These are phyloP conservation scores for Pseudogymnoascus sp. DNA, from an alignment of 2,329 filamentous ascomycete species.

Conservation along the genomic window DNA sequence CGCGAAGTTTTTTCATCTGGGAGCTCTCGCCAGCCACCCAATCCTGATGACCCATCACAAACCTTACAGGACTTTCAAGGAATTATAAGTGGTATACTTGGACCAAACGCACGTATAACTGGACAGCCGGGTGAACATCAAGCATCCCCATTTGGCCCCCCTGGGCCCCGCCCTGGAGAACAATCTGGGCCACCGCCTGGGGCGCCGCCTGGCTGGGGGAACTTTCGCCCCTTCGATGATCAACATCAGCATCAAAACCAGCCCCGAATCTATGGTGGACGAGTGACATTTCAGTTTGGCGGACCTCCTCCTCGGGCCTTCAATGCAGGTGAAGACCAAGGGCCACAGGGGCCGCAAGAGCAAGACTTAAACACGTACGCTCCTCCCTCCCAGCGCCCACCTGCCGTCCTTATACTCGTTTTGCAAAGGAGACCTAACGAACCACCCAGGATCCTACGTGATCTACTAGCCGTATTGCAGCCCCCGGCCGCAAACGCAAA, in stretches of 20 bases:
- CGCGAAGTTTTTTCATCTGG: background rate
- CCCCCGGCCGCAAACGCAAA: background rate
- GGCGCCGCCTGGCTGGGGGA: background rate
- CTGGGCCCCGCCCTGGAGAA: background rate
- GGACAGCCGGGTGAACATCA: background rate
- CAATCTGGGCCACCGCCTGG: background rate
- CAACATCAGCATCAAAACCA: slow-evolving; percentile 5
- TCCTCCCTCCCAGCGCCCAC: slow-evolving; percentile 13
- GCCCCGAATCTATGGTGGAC: slow-evolving; percentile 19
- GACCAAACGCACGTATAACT: background rate
- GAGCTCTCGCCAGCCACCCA: background rate
- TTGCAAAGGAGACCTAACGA: slow-evolving; percentile 1
- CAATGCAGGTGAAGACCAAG: background rate
- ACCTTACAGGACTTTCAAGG: background rate
- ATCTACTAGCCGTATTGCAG: slow-evolving; percentile 1
- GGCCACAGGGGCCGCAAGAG: slow-evolving; percentile 34
- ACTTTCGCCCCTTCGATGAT: background rate
- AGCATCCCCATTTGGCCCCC: background rate
- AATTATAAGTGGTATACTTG: background rate
- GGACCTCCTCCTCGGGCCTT: background rate
- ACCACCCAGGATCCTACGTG: slow-evolving; percentile 1
- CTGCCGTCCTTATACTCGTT: slow-evolving; percentile 5
- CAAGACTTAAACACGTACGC: slow-evolving; percentile 41
- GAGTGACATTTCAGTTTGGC: slow-evolving; percentile 19
- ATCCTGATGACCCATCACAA: background rate